Conservation (phyloP, 2,329 filamentous ascomycete species). For the Penicillium sp. region DNA sequence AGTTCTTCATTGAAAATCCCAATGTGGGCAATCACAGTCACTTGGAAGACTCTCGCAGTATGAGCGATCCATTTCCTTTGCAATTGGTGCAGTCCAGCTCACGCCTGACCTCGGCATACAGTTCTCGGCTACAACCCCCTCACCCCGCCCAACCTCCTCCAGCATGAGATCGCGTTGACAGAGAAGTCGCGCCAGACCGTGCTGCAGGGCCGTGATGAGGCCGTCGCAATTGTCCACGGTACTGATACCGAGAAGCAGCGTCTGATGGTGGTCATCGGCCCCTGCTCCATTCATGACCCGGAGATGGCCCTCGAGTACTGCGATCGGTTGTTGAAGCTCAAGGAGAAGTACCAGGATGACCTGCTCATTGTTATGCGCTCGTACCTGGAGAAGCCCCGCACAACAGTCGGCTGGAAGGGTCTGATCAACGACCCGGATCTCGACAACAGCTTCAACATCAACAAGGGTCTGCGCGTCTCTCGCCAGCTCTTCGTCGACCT, state of each 20-base stretch:
- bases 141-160: slow-evolving; percentile 88
- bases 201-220: slow-evolving; percentile 58
- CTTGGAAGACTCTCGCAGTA: slow-evolving; percentile 82
- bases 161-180: slow-evolving; percentile 74
- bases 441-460: slow-evolving; percentile 98
- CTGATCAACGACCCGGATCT: slow-evolving; percentile 98
- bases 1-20: slow-evolving; percentile 77
- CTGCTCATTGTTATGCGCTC: slow-evolving; percentile 95
- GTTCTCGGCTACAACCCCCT: slow-evolving; percentile 90
- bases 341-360: slow-evolving; percentile 85
- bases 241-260: slow-evolving; percentile 54
- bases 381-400: slow-evolving; percentile 97
- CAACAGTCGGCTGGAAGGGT: slow-evolving; percentile 98
- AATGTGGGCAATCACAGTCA: slow-evolving; percentile 71
- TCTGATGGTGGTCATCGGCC: slow-evolving; percentile 80
- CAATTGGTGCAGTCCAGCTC: slow-evolving; percentile 4
- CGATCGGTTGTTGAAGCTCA: slow-evolving; percentile 73
- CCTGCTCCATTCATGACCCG: slow-evolving; percentile 97
- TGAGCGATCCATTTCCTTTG: slow-evolving; percentile 28
- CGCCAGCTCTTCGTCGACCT: slow-evolving; percentile 91
- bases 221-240: slow-evolving; percentile 61
- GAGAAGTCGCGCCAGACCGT: slow-evolving; percentile 52
- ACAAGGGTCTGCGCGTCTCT: slow-evolving; percentile 86
- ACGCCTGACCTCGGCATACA: slow-evolving; percentile 36
- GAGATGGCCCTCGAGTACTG: slow-evolving; percentile 89